Percentiles rank a stretch among this genome's conserved stretches.
phyloP scores from a whole-genome alignment of 495 filamentous ascomycete species.

The Penicillium riverlandense region DNA sequence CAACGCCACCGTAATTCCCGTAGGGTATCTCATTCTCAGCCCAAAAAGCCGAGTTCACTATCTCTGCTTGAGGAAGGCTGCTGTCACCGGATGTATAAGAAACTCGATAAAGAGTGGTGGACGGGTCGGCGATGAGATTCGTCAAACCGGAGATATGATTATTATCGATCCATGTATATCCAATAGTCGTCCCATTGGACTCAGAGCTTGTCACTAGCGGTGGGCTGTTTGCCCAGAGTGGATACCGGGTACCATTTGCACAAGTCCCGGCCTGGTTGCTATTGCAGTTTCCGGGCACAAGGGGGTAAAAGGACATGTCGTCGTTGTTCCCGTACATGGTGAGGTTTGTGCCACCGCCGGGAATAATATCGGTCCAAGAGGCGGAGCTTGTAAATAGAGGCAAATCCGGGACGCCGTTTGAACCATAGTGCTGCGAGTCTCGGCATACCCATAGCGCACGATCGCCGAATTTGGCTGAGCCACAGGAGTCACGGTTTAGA shows the following conservation, averaged over 20 bases:
- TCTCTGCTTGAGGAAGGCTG: slow-evolving; percentile 10
- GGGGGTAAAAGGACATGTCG: slow-evolving; percentile 17
- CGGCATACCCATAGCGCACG: slow-evolving; percentile 22
- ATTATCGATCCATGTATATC: slow-evolving; percentile 24
- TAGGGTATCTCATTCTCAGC: slow-evolving; percentile 15
- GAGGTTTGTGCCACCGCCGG: neutral
- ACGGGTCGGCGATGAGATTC: slow-evolving; percentile 10
- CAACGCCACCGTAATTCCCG: slow-evolving; percentile 20
- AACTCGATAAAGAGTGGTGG: slow-evolving; percentile 14
- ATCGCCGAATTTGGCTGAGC: slow-evolving; percentile 14
- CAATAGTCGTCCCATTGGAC: slow-evolving; percentile 5
- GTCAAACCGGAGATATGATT: slow-evolving; percentile 14
- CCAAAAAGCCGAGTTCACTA: slow-evolving; percentile 17
- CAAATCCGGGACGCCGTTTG: slow-evolving; percentile 7
- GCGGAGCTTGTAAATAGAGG: slow-evolving; percentile 17
- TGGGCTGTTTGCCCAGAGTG: slow-evolving; percentile 21
- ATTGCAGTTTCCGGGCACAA: slow-evolving; percentile 10
- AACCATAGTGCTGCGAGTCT: slow-evolving; percentile 15
- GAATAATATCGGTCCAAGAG: slow-evolving; percentile 12
- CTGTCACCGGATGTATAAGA: slow-evolving; percentile 6
- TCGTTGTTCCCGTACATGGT: slow-evolving; percentile 14
- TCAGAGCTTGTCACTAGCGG: slow-evolving; percentile 15
- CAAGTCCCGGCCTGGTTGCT: slow-evolving; percentile 13
- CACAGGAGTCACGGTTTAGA: slow-evolving; percentile 23
- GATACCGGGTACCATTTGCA: slow-evolving; percentile 14